Evolutionary conservation across 805 yeast species (phyloP).

Genomic region (Yarrowia yakushimensis): DNA sequence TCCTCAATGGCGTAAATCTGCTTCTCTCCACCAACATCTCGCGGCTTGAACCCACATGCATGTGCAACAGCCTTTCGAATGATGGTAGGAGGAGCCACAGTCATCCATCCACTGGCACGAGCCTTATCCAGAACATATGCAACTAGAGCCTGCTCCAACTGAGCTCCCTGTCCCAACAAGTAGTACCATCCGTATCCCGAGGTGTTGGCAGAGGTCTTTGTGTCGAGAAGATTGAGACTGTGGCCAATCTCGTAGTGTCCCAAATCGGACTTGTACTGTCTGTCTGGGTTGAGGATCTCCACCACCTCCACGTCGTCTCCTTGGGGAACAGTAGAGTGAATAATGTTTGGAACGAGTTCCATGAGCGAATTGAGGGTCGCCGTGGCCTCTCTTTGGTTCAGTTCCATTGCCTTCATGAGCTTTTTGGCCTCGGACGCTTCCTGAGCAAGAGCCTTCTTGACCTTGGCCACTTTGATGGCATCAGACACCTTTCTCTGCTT

Average conservation of each 20-base stretch:
- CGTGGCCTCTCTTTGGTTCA: neutral
- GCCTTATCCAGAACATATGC: constrained; percentile 74
- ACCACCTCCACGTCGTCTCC: constrained; percentile 15
- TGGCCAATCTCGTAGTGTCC: constrained; percentile 68
- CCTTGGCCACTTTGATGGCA: constrained; percentile 4
- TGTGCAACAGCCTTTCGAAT: constrained; percentile 70
- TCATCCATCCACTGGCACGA: constrained; percentile 58
- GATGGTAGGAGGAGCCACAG: constrained; percentile 80
- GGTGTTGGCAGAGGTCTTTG: constrained; percentile 65
- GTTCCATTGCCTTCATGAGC: neutral
- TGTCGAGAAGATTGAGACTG: constrained; percentile 62
- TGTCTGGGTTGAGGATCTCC: constrained; percentile 18
- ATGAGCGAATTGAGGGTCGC: neutral
- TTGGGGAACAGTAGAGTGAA: constrained; percentile 1
- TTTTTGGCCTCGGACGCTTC: neutral
- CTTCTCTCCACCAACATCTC: constrained; percentile 79
- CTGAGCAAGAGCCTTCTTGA: constrained; percentile 1
- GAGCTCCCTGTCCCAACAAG: constrained; percentile 77
- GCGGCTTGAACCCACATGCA: constrained; percentile 94
- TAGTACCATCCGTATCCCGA: constrained; percentile 79
- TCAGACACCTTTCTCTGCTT: neutral
- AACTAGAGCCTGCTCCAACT: constrained; percentile 82
- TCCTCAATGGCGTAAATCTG: constrained; percentile 65
- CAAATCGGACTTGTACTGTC: neutral
- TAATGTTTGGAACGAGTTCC: constrained; percentile 22